Evolutionary conservation across 306 rosid species (phyloP), one percentile per base, ranked within the genome.

Genomic region (Abrus pulchellus): DNA sequence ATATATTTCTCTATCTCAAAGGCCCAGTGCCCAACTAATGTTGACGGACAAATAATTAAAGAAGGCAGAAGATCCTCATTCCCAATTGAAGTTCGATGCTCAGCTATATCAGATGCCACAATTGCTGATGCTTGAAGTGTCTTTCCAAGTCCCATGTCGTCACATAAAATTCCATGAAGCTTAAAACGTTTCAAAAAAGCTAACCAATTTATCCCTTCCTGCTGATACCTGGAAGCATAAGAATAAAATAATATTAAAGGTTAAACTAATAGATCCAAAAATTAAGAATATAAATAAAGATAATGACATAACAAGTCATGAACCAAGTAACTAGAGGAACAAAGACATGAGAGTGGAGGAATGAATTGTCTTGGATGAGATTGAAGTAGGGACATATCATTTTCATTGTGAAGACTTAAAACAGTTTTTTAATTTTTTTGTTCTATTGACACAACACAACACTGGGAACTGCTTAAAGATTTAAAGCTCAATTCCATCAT

Each of bases 161-260:
- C 99, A 85, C 99, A 95, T 82, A 95, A 88, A 83, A 95, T 95
- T 83, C 99, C 99, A 93, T 95, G 99, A 90, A 95, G 99, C 93
- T 95, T 95, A 90, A 95, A 95, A 76, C 99, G 97, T 79, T 90
- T 95, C 82, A 95, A 81, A 85, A 95, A 95, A 12, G 97, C 96
- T 80, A 95, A 86, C 99, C 98, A 95, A 83, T 95, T 95, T 83
- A 95, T 95, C 56, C 99, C 99, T 90, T 95, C 99, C 74, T 95
- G 97, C 80, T 95, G 99, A 82, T 95, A 95, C 92, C 99, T 95
- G 83, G 74, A 89, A 82, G 80, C 76, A 76, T 33, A 80, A 41
- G 11, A 64, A 67, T 57, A 47, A 36, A 43, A 79, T 65, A 65
- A 69, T 38, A 84, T 28, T 30, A 55, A 77, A 66, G 75, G 14